A percentile compares a stretch with the other conserved stretches of the same genome.
These are phyloP conservation scores for Gossypium australe DNA, from an alignment of 345 rosid genomes.

Conservation along the genomic window DNA sequence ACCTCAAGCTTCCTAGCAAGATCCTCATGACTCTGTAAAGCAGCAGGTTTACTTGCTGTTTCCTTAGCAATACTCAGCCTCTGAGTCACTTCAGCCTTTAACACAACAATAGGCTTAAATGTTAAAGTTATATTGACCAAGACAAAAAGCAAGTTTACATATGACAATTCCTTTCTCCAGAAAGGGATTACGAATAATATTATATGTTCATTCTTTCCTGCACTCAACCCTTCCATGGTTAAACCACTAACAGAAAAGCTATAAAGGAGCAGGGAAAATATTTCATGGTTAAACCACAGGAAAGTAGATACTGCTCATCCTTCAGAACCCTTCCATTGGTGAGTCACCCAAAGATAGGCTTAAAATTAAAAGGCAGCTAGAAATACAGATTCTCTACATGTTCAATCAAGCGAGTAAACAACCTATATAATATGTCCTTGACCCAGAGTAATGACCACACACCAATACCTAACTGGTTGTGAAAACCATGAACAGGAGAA, in stretches of 20 bases:
- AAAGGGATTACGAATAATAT: not conserved
- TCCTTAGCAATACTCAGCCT: constrained; percentile 87
- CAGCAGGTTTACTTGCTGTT: constrained; percentile 56
- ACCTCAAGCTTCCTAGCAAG: constrained; percentile 97
- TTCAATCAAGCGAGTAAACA: not conserved
- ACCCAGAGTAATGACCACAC: not conserved
- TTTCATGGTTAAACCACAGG: not conserved
- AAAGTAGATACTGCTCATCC: not conserved
- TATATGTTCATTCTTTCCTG: not conserved
- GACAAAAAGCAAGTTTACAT: not conserved
- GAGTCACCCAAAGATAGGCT: not conserved
- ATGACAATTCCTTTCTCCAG: not conserved
- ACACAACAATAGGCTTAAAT: not conserved
- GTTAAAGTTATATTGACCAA: not conserved
- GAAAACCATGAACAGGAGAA: constrained; percentile 1
- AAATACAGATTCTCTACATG: not conserved
- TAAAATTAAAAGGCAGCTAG: not conserved
- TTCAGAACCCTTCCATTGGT: not conserved
- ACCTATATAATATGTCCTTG: not conserved
- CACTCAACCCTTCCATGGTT: not conserved
- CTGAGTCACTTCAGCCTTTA: constrained; percentile 92
- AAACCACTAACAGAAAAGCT: not conserved
- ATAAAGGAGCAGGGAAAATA: not conserved
- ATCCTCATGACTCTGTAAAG: constrained; percentile 83
- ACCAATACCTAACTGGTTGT: not conserved